phyloP scores from a whole-genome alignment of 352 stramenopile species.

The Phytophthora crassamura region DNA sequence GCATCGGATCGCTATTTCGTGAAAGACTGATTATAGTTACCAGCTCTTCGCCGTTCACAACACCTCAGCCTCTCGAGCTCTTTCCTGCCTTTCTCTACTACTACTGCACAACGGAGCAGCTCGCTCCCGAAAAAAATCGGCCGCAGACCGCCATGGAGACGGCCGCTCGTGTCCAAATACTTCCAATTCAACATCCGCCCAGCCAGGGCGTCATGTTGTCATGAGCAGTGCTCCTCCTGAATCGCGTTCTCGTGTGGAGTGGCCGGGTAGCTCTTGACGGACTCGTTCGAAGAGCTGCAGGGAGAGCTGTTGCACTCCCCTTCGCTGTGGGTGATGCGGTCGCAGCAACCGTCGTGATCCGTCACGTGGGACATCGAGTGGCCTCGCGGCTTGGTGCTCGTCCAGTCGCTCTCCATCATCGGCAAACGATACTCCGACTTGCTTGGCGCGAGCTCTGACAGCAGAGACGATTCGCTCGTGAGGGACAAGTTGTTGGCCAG shows the following conservation, averaged over 20 bases:
- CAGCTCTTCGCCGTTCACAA: constrained; percentile 4
- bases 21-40: constrained; percentile 32
- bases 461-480: constrained; percentile 25
- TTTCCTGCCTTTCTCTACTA: constrained; percentile 5
- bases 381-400: constrained; percentile 47
- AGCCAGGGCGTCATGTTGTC: constrained; percentile 28
- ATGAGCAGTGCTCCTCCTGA: constrained; percentile 34
- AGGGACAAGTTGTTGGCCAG: constrained; percentile 45
- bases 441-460: constrained; percentile 9
- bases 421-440: constrained; percentile 41
- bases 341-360: constrained; percentile 36
- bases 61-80: constrained; percentile 13
- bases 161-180: constrained; percentile 9
- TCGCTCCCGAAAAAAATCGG: constrained; percentile 23
- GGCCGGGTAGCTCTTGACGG: constrained; percentile 26
- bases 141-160: constrained; percentile 5
- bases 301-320: constrained; percentile 53
- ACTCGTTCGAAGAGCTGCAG: constrained; percentile 39
- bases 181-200: constrained; percentile 33
- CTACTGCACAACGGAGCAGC: constrained; percentile 19
- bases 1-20: constrained; percentile 44
- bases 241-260: constrained; percentile 35
- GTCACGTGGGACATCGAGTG: constrained; percentile 56
- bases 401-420: constrained; percentile 45
- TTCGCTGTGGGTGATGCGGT: constrained; percentile 47